A percentile compares a stretch with the other conserved stretches of the same genome.
Evolutionary conservation across 1,139 yeast genomes (phyloP).

Genomic region (Suhomyces chickasaworum): DNA sequence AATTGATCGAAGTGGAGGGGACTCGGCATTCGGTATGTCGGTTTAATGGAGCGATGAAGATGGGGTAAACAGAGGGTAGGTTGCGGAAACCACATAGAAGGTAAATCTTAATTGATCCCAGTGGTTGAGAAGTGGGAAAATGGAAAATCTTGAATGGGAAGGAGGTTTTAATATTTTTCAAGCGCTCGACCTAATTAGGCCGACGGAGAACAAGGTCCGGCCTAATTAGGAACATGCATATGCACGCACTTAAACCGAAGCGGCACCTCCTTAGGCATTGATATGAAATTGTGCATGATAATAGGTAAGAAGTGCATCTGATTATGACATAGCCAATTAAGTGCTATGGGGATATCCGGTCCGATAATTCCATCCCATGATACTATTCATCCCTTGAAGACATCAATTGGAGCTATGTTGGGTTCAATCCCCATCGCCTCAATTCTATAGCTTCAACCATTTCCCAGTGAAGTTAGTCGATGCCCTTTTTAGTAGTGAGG

Average conservation of each 20-base stretch:
- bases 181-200: constrained; percentile 7
- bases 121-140: neutral
- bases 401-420: no score
- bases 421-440: neutral
- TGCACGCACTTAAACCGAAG: constrained; percentile 8
- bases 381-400: neutral
- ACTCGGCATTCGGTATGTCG: constrained; percentile 1
- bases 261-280: neutral
- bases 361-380: neutral
- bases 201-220: neutral
- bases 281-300: neutral
- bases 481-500: no score
- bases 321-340: neutral
- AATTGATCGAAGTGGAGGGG: neutral
- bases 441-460: neutral
- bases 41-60: constrained; percentile 4
- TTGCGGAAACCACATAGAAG: constrained; percentile 1
- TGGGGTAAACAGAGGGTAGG: constrained; percentile 7
- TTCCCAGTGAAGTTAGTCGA: no score
- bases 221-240: constrained; percentile 9
- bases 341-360: neutral
- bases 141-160: neutral
- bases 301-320: neutral
- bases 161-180: constrained; percentile 2
- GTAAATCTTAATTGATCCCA: neutral